Evolutionary conservation across 208 protist genomes (phyloP), one percentile per base, ranked within the genome.

Genomic region (Herpetomonas muscarum): DNA sequence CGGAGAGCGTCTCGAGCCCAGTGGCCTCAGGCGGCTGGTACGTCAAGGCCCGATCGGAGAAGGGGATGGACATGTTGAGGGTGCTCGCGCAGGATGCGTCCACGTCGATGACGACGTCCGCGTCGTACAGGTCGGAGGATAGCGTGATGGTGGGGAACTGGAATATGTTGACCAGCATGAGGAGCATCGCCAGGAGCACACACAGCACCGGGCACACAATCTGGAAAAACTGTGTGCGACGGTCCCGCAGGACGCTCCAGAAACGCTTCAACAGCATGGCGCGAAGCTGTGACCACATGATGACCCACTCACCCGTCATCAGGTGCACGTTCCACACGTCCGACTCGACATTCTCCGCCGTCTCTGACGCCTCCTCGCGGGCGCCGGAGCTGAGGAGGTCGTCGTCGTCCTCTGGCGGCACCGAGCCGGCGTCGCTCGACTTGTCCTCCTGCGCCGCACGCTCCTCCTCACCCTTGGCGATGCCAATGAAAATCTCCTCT

Each of bases 401-500:
- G 21, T 31, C 28, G 15, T 57, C 52, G 32, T 45, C 25, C 29
- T 50, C 45, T 24, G 13, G 26, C 21, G 77, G 30, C 22, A 19
- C 29, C 19, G 67, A 25, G 30, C 39, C 26, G 3, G 48, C 26
- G 29, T 55, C 42, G 49, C 21, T 7, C 10, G 29, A 1, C 21
- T 31, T 19, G 3, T 15, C 47, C 22, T 15, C 19, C n/a, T n/a
- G n/a, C n/a, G 39, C 24, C 25, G n/a, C 34, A 4, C 44, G 25
- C 10, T 52, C 50, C 25, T 67, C 66, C 49, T 70, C 67, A 26
- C 64, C 70, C 50, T 78, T 69, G 12, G 71, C 74, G 28, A 88
- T 69, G 19, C 65, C 50, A 21, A 91, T 65, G 56, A 91, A 91
- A 26, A 93, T 84, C 60, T 93, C 75, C 54, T 90, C 80, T 25